Conservation (phyloP, 2,329 filamentous ascomycete species). For the Cladophialophora exuberans region DNA sequence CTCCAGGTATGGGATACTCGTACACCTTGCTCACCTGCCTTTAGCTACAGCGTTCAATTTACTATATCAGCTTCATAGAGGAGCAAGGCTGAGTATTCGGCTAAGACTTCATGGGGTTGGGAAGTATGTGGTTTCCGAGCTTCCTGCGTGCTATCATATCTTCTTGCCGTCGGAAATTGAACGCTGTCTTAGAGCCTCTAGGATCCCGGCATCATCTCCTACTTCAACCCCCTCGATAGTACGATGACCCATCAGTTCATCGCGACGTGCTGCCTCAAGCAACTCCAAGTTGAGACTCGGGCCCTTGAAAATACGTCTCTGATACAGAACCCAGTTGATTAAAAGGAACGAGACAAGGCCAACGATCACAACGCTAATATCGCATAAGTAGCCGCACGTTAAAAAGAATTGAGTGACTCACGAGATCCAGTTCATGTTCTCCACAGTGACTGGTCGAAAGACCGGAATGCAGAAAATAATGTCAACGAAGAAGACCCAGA, state of each 20-base stretch:
- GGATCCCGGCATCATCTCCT: conserved; percentile 11
- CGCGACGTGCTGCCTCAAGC: conserved; percentile 15
- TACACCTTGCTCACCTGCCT: no score
- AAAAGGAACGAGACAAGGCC: conserved; percentile 17
- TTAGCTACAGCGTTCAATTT: no score
- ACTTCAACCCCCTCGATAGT: conserved; percentile 12
- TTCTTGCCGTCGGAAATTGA: conserved; percentile 14
- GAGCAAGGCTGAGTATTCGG: neutral
- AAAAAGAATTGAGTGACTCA: neutral
- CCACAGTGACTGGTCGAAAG: conserved; percentile 20
- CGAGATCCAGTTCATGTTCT: conserved; percentile 26
- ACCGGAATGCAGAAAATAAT: conserved; percentile 39
- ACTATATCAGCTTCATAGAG: neutral
- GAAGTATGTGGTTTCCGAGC: no score
- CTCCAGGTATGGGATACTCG: no score
- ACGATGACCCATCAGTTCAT: conserved; percentile 17
- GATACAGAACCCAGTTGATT: conserved; percentile 8
- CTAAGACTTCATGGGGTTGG: no score
- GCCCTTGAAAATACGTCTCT: conserved; percentile 20
- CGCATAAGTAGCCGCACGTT: neutral
- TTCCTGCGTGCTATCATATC: neutral
- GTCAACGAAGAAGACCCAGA: conserved; percentile 36
- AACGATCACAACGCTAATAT: conserved; percentile 11
- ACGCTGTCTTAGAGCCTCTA: conserved; percentile 18
- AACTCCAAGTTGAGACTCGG: conserved; percentile 17